Conservation (phyloP, 768 basidiomycete genomes). For the Lentinula boryana region DNA sequence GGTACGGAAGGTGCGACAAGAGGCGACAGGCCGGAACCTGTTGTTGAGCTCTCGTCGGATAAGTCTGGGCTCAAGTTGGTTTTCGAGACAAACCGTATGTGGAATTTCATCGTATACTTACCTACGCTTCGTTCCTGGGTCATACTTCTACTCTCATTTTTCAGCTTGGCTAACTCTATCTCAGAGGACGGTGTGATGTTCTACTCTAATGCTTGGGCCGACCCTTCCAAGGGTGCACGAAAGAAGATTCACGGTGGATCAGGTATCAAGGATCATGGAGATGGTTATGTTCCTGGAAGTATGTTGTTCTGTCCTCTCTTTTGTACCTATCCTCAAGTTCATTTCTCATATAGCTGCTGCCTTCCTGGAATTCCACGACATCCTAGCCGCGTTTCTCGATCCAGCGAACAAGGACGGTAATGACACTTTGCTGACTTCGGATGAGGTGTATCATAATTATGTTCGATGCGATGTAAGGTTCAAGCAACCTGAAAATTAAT, state of each 20-base stretch:
- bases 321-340: slow-evolving; percentile 1
- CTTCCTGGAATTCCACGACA: slow-evolving; percentile 67
- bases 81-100: slow-evolving; percentile 70
- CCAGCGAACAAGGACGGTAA: slow-evolving; percentile 47
- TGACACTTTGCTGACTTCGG: slow-evolving; percentile 63
- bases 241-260: slow-evolving; percentile 76
- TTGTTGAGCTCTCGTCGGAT: slow-evolving; percentile 48
- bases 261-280: slow-evolving; percentile 45
- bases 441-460: slow-evolving; percentile 71
- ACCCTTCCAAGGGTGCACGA: slow-evolving; percentile 42
- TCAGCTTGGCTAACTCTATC: not conserved
- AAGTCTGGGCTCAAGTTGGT: slow-evolving; percentile 54
- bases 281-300: slow-evolving; percentile 58
- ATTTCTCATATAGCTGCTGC: slow-evolving; percentile 39
- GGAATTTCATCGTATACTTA: not conserved
- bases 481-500: slow-evolving; percentile 12
- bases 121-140: not conserved
- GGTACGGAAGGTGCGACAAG: not conserved
- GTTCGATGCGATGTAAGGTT: slow-evolving; percentile 49
- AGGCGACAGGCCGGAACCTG: slow-evolving; percentile 30
- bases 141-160: not conserved
- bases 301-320: slow-evolving; percentile 17
- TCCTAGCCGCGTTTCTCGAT: slow-evolving; percentile 61
- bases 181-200: slow-evolving; percentile 73
- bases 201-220: slow-evolving; percentile 56